These are phyloP conservation scores for Pulveroboletus frians DNA, from an alignment of 768 basidiomycete genomes.

Conservation along the genomic window DNA sequence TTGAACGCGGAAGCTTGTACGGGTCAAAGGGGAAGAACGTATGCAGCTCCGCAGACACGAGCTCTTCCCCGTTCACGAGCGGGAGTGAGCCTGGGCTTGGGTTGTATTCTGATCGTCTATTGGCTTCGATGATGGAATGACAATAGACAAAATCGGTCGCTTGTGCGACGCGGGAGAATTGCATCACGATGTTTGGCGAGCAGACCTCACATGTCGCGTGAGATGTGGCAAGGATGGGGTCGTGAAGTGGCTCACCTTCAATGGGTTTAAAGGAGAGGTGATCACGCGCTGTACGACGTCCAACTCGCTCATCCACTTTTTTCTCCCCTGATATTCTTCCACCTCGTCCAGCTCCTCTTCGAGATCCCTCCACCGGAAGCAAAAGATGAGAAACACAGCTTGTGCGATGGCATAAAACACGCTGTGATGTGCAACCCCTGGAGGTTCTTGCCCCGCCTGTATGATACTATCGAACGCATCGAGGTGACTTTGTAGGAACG, in stretches of 20 bases:
- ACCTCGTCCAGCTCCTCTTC: constrained; percentile 55
- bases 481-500: constrained; percentile 73
- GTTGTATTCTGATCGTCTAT: constrained; percentile 60
- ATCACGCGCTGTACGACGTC: constrained; percentile 76
- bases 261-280: constrained; percentile 78
- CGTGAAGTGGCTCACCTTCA: constrained; percentile 41
- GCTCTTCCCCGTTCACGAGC: constrained; percentile 29
- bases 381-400: constrained; percentile 93
- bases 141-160: constrained; percentile 91
- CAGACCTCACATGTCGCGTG: constrained; percentile 57
- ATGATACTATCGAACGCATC: constrained; percentile 59
- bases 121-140: constrained; percentile 87
- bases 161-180: constrained; percentile 91
- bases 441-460: constrained; percentile 32
- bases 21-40: constrained; percentile 99
- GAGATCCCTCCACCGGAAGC: constrained; percentile 94
- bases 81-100: constrained; percentile 22
- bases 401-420: constrained; percentile 93
- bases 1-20: constrained; percentile 80
- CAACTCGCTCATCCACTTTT: constrained; percentile 84
- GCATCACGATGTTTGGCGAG: constrained; percentile 82
- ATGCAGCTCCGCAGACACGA: constrained; percentile 66
- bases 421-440: constrained; percentile 42
- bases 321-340: constrained; percentile 42
- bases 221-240: neutral